Evolutionary conservation across 2,329 filamentous ascomycete genomes (phyloP).

Genomic region (Diaporthe humulicola): DNA sequence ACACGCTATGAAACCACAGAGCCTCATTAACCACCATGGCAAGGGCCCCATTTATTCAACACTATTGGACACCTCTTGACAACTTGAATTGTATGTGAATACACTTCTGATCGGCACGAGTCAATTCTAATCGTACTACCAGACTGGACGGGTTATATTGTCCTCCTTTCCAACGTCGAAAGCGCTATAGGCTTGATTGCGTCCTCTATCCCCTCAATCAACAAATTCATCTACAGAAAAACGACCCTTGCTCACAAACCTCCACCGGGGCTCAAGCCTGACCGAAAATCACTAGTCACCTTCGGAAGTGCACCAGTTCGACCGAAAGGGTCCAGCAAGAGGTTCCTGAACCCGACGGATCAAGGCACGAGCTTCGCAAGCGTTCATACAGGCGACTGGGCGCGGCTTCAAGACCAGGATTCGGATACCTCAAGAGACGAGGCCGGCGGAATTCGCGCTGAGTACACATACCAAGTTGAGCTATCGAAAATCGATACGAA

Average conservation of each 20-base stretch:
- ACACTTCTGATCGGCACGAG: background rate
- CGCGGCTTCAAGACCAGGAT: slow-evolving; percentile 23
- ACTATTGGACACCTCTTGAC: slow-evolving; percentile 42
- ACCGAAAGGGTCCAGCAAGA: slow-evolving; percentile 7
- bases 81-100: slow-evolving; percentile 42
- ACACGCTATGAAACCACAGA: slow-evolving; percentile 29
- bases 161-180: slow-evolving; percentile 44
- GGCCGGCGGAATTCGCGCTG: slow-evolving; percentile 14
- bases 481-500: slow-evolving; percentile 18
- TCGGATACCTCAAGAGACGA: slow-evolving; percentile 28
- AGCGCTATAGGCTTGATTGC: slow-evolving; percentile 38
- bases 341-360: slow-evolving; percentile 30
- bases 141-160: slow-evolving; percentile 45
- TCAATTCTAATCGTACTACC: background rate
- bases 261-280: background rate
- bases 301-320: slow-evolving; percentile 31
- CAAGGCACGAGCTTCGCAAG: slow-evolving; percentile 32
- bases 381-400: slow-evolving; percentile 25
- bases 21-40: slow-evolving; percentile 45
- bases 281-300: slow-evolving; percentile 26
- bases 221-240: slow-evolving; percentile 24
- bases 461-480: slow-evolving; percentile 28
- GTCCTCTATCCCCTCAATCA: slow-evolving; percentile 36
- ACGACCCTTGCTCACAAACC: background rate
- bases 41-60: slow-evolving; percentile 43